Conservation (phyloP, 2,329 filamentous ascomycete genomes). For the Exutisphaerella laricina region DNA sequence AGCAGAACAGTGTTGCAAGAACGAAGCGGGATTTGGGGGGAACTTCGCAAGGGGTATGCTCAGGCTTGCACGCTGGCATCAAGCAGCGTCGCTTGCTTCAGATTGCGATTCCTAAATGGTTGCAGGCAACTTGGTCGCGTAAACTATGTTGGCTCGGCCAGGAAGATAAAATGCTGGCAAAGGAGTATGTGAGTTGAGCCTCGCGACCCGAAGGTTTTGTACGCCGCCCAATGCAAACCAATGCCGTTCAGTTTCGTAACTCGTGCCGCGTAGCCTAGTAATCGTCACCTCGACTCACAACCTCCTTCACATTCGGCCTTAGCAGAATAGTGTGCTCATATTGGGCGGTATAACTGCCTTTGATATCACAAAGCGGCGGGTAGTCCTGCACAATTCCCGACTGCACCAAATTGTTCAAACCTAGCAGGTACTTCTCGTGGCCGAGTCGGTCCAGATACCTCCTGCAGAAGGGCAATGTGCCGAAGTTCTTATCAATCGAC, state of each 20-base stretch:
- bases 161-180: neutral
- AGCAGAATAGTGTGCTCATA: conserved; percentile 53
- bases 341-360: conserved; percentile 59
- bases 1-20: no score
- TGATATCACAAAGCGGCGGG: conserved; percentile 51
- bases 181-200: neutral
- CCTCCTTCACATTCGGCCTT: conserved; percentile 38
- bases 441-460: conserved; percentile 62
- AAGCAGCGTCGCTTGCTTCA: no score
- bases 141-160: no score
- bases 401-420: conserved; percentile 53
- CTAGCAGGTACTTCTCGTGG: conserved; percentile 53
- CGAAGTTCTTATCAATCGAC: conserved; percentile 58
- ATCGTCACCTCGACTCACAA: conserved; percentile 38
- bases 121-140: no score
- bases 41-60: no score
- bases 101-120: no score
- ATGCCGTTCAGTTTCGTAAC: conserved; percentile 5
- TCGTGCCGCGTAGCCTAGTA: conserved; percentile 19
- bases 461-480: conserved; percentile 56
- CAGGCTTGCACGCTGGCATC: no score
- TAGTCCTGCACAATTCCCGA: conserved; percentile 55
- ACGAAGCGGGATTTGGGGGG: no score
- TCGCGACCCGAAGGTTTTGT: neutral
- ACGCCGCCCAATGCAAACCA: conserved; percentile 6